Conservation (phyloP, 148 eudicot species). For the Mesembryanthemum crystallinum region DNA sequence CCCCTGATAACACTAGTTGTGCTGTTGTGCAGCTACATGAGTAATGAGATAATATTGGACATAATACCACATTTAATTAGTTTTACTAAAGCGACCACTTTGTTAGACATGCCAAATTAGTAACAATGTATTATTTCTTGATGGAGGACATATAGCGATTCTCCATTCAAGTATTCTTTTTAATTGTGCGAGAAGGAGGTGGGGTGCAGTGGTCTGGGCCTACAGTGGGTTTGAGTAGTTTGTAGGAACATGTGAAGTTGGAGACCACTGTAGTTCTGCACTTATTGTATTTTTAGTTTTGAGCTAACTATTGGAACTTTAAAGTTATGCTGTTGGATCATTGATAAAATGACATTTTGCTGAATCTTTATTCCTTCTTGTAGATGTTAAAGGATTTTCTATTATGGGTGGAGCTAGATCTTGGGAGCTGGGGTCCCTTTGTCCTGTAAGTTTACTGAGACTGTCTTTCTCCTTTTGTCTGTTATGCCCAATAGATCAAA, state of each 20-base stretch:
- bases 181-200: no score
- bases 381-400: constrained; percentile 80
- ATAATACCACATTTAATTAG: no score
- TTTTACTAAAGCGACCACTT: no score
- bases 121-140: no score
- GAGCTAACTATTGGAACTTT: neutral
- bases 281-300: neutral
- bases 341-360: neutral
- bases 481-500: neutral
- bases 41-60: no score
- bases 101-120: no score
- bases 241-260: neutral
- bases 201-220: no score
- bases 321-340: neutral
- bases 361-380: constrained; percentile 13
- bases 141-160: no score
- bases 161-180: no score
- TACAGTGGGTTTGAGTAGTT: neutral
- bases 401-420: constrained; percentile 75
- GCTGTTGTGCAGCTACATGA: no score
- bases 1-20: no score
- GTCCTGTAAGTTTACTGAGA: constrained; percentile 64
- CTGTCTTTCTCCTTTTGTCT: neutral
- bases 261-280: neutral
- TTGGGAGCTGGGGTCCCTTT: constrained; percentile 94